phyloP scores from a whole-genome alignment of 2,329 filamentous ascomycete genomes.

The Aspergillus brunneoviolaceus region DNA sequence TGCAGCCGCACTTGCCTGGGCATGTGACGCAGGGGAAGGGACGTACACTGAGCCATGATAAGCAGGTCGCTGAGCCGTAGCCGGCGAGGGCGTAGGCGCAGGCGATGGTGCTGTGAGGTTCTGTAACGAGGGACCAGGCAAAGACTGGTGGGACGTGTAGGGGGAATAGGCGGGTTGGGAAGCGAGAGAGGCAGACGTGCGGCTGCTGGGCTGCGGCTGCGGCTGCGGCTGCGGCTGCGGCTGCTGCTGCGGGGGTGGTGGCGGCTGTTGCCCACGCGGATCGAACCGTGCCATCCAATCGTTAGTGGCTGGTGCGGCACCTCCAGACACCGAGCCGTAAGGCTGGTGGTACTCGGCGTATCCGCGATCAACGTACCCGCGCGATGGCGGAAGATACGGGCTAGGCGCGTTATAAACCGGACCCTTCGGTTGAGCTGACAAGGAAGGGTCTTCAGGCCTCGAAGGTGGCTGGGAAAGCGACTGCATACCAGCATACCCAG shows the following conservation, averaged over 20 bases:
- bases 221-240: slow-evolving; percentile 25
- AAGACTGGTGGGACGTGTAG: slow-evolving; percentile 27
- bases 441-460: slow-evolving; percentile 27
- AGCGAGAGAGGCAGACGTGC: slow-evolving; percentile 21
- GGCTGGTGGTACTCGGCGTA: slow-evolving; percentile 35
- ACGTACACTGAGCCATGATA: slow-evolving; percentile 32
- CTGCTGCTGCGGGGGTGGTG: slow-evolving; percentile 22
- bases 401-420: slow-evolving; percentile 29
- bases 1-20: slow-evolving; percentile 22
- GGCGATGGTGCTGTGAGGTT: slow-evolving; percentile 35
- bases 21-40: slow-evolving; percentile 28
- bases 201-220: slow-evolving; percentile 25
- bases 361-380: slow-evolving; percentile 34
- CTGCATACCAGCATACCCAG: slow-evolving; percentile 26
- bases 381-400: slow-evolving; percentile 30
- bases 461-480: slow-evolving; percentile 25
- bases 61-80: slow-evolving; percentile 29
- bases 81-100: slow-evolving; percentile 34
- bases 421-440: slow-evolving; percentile 25
- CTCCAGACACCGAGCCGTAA: slow-evolving; percentile 29
- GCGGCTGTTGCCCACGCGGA: slow-evolving; percentile 34
- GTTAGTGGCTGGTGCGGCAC: slow-evolving; percentile 32
- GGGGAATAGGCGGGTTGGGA: slow-evolving; percentile 32
- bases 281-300: slow-evolving; percentile 47
- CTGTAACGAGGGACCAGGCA: slow-evolving; percentile 24